Evolutionary conservation across 768 basidiomycete species (phyloP).

Genomic region (Leccinum longicurvipes): DNA sequence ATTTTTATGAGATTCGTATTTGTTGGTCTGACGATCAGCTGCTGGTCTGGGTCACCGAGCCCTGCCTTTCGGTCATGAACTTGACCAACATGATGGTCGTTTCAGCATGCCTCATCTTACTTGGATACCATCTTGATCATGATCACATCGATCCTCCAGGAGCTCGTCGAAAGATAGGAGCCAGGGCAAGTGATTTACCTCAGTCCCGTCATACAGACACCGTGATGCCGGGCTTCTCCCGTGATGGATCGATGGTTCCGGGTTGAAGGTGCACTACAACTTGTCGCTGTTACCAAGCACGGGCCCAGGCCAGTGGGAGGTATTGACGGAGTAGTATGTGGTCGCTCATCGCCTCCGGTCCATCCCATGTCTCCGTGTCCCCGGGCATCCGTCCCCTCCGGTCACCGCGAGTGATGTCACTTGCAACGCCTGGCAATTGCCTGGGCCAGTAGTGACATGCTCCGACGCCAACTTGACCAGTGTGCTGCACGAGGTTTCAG

Average conservation of each 20-base stretch:
- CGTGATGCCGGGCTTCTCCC: background rate
- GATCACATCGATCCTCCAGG: background rate
- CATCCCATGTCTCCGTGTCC: too few species aligned
- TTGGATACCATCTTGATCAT: background rate
- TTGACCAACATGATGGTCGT: background rate
- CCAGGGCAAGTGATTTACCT: background rate
- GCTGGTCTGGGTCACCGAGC: background rate
- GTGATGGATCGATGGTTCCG: background rate
- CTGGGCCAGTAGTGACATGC: too few species aligned
- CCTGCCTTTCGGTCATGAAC: background rate
- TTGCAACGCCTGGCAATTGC: too few species aligned
- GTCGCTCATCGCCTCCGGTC: too few species aligned
- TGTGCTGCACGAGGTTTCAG: too few species aligned
- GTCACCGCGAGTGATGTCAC: too few species aligned
- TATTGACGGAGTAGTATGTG: too few species aligned
- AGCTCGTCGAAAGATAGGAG: background rate
- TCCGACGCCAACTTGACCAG: too few species aligned
- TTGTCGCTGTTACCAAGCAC: too few species aligned
- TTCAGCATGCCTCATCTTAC: background rate
- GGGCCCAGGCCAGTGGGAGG: too few species aligned
- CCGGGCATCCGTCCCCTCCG: too few species aligned
- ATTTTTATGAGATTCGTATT: constrained; percentile 29
- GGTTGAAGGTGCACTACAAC: too few species aligned
- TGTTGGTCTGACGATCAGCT: background rate
- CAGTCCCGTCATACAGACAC: background rate